Evolutionary conservation across 2,329 filamentous ascomycete species (phyloP).

Genomic region (Tolypocladium nubicola): DNA sequence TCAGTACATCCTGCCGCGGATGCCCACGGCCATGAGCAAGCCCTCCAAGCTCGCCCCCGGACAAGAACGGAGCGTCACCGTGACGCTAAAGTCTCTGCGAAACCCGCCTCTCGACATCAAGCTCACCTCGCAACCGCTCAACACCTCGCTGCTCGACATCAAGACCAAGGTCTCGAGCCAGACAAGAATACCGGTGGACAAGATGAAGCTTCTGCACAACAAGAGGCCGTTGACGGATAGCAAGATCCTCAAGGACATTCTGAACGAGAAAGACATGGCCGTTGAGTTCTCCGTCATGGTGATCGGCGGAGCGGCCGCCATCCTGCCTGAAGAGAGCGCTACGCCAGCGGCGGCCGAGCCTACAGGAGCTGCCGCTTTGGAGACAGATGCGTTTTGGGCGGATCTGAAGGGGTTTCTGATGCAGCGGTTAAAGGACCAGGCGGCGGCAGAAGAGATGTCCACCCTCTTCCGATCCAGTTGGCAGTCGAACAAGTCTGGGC

Average conservation of each 20-base stretch:
- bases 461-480: constrained; percentile 62
- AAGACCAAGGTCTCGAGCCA: constrained; percentile 58
- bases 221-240: constrained; percentile 76
- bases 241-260: constrained; percentile 66
- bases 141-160: constrained; percentile 68
- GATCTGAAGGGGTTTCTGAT: constrained; percentile 74
- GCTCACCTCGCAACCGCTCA: constrained; percentile 50
- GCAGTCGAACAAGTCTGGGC: constrained; percentile 34
- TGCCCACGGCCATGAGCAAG: constrained; percentile 46
- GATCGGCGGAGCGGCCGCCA: constrained; percentile 54
- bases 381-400: constrained; percentile 70
- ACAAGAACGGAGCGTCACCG: constrained; percentile 40
- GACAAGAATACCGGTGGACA: constrained; percentile 56
- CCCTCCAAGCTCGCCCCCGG: constrained; percentile 37
- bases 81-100: constrained; percentile 66
- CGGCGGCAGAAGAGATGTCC: constrained; percentile 51
- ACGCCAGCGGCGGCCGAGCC: constrained; percentile 13
- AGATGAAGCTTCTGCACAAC: constrained; percentile 76
- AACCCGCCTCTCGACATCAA: constrained; percentile 61
- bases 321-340: constrained; percentile 27
- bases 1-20: constrained; percentile 63
- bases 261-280: constrained; percentile 36
- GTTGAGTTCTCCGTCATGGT: constrained; percentile 85
- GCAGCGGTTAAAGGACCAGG: constrained; percentile 66
- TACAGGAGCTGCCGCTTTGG: constrained; percentile 50